Conservation (phyloP, 768 basidiomycete genomes). For the Omphalotus guepiniiformis region DNA sequence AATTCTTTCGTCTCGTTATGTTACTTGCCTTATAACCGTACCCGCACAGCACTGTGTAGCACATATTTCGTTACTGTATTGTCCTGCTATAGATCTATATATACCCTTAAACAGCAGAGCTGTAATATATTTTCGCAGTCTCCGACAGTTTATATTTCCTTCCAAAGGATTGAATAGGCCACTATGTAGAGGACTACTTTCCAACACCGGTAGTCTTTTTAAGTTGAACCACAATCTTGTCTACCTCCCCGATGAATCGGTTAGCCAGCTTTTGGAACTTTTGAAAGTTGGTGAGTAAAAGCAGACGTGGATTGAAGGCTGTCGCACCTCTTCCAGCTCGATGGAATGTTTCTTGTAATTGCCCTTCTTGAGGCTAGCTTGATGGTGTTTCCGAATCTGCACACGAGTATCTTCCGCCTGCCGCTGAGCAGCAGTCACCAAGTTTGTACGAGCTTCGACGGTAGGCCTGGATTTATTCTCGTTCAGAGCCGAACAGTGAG, state of each 20-base stretch:
- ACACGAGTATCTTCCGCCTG: conserved; percentile 73
- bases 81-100: no score
- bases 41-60: no score
- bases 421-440: conserved; percentile 52
- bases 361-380: conserved; percentile 62
- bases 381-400: conserved; percentile 70
- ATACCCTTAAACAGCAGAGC: no score
- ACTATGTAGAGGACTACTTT: no score
- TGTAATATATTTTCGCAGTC: no score
- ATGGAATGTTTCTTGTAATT: conserved; percentile 65
- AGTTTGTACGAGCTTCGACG: conserved; percentile 58
- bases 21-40: no score
- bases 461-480: conserved; percentile 55
- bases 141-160: no score
- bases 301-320: background rate
- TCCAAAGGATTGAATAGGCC: no score
- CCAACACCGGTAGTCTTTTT: conserved; percentile 47
- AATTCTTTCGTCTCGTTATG: no score
- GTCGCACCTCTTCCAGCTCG: conserved; percentile 63
- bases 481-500: background rate
- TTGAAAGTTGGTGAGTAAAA: background rate
- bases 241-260: conserved; percentile 57
- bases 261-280: conserved; percentile 78
- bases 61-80: no score
- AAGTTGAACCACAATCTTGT: conserved; percentile 56